Base-by-base conservation (phyloP, 495 filamentous ascomycete species). In the Hypoxylon crocopeplum region DNA sequence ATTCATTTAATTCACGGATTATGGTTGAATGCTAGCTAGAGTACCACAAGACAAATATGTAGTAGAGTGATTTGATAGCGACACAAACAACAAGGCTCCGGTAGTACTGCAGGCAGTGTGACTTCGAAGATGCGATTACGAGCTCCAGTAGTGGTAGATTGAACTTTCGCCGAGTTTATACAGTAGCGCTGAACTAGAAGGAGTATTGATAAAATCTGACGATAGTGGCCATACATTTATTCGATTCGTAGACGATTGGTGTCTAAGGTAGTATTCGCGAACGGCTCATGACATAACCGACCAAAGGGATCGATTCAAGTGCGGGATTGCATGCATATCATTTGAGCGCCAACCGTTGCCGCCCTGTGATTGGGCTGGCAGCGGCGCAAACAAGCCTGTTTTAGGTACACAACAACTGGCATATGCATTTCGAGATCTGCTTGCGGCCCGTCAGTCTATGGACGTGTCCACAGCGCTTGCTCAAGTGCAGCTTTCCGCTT, bases 251-350 rank as follows among this genome's bases (percentile, higher is more conserved):
- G 27, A 41, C 5, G 53, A 56, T 44, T 36, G 33, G 7, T 8
- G 38, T 29, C 20, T 12, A n/a, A 34, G 37, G 55, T 59, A 40
- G 47, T 45, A 59, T 51, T 33, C 19, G 39, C 39, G 38, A n/a
- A 24, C 30, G 32, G n/a, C 20, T 17, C 24, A 40, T 51, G 47
- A 46, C 40, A 51, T 59, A 45, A 44, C 10, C 3, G 22, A 22
- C 29, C 32, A 39, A 57, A 34, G 25, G 30, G 27, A 15, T 16
- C 17, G n/a, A 37, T 57, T 1, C 20, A 36, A 10, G 11, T 25
- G 56, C 41, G 48, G 42, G 60, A 58, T 57, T 27, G 8, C 37
- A 54, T 59, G 54, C 38, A 55, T 37, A 55, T 63, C 48, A 45
- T 33, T 24, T 5, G 13, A 50, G 55, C 48, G 45, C 42, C 27